A percentile compares a stretch with the other conserved stretches of the same genome.
Evolutionary conservation across 2,329 filamentous ascomycete species (phyloP).

Genomic region (Mycogone perniciosa): DNA sequence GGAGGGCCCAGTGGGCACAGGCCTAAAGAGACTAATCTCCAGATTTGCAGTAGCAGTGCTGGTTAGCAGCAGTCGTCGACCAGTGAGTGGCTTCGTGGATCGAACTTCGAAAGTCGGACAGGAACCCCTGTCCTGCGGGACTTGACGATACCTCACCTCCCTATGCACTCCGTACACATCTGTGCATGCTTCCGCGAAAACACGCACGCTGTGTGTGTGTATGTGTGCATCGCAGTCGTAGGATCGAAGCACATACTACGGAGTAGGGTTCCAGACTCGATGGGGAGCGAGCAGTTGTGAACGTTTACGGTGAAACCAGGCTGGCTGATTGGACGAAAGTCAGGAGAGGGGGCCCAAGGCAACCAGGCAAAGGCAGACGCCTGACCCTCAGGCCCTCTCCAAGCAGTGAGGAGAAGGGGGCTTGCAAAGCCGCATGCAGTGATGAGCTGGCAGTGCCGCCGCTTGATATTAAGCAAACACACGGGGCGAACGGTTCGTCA

Average conservation of each 20-base stretch:
- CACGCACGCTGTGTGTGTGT: too few species aligned
- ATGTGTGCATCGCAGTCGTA: too few species aligned
- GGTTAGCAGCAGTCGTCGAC: too few species aligned
- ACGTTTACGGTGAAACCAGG: constrained; percentile 13
- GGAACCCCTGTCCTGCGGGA: too few species aligned
- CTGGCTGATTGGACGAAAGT: constrained; percentile 11
- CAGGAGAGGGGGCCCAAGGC: constrained; percentile 8
- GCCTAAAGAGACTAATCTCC: too few species aligned
- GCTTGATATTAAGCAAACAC: constrained; percentile 30
- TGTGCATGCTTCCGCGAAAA: too few species aligned
- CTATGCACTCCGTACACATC: too few species aligned
- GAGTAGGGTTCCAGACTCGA: constrained; percentile 11
- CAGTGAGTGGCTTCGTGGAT: too few species aligned
- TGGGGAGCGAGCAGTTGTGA: constrained; percentile 1
- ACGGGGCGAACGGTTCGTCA: constrained; percentile 7
- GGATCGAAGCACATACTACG: not conserved
- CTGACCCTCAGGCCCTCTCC: constrained; percentile 11
- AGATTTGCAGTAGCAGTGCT: too few species aligned
- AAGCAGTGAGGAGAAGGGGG: constrained; percentile 5
- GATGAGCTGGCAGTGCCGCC: constrained; percentile 69
- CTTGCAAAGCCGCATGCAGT: constrained; percentile 56
- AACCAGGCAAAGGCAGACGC: constrained; percentile 9
- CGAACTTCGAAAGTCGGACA: too few species aligned
- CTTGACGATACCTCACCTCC: too few species aligned
- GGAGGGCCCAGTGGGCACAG: too few species aligned